Evolutionary conservation across 2,329 filamentous ascomycete species (phyloP).

Genomic region (Aspergillus viridinutans): DNA sequence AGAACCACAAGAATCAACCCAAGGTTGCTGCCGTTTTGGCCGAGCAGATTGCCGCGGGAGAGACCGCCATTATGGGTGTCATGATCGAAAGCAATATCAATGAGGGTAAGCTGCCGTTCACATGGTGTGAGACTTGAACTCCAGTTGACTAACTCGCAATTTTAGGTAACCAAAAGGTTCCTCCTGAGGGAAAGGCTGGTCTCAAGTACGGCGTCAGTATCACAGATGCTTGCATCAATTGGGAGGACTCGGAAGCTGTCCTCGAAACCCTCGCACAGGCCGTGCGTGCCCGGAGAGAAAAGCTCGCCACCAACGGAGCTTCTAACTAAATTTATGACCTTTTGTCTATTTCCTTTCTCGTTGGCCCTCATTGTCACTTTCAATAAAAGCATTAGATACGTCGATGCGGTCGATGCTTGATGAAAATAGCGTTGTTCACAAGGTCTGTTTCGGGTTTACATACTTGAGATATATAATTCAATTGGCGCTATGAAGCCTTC

Average conservation of each 20-base stretch:
- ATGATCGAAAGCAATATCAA: conserved; percentile 99
- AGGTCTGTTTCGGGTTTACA: background rate
- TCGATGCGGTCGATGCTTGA: background rate
- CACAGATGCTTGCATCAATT: conserved; percentile 94
- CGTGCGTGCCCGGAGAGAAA: conserved; percentile 67
- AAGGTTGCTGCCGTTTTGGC: conserved; percentile 80
- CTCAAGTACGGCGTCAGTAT: conserved; percentile 94
- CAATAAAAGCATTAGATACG: background rate
- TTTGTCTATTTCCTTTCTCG: too few species aligned
- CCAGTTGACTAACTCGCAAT: conserved; percentile 3
- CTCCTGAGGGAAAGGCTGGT: conserved; percentile 74
- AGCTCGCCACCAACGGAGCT: conserved; percentile 21
- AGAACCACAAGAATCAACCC: conserved; percentile 96
- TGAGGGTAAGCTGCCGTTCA: conserved; percentile 58
- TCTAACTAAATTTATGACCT: background rate
- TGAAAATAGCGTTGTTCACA: background rate
- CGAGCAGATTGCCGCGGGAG: conserved; percentile 78
- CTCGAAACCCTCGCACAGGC: conserved; percentile 74
- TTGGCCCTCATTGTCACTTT: background rate
- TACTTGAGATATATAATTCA: background rate
- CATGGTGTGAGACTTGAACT: background rate
- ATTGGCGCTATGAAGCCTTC: background rate
- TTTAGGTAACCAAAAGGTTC: conserved; percentile 77
- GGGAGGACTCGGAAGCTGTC: conserved; percentile 80
- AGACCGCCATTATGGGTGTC: conserved; percentile 86